Evolutionary conservation across 441 rosid genomes (phyloP).

Genomic region (Erodium moschatum): DNA sequence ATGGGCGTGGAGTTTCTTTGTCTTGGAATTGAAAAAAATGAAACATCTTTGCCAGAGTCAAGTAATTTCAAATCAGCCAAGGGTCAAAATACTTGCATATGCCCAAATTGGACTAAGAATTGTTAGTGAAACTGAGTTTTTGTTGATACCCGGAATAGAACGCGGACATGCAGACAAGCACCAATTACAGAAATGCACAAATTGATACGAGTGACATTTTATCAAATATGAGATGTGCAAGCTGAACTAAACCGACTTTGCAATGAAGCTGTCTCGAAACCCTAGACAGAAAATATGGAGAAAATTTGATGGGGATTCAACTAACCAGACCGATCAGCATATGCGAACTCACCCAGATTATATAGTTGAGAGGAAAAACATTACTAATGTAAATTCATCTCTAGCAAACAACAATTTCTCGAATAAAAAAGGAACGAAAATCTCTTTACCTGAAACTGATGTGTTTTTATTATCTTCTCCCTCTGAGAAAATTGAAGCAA

Average conservation of each 20-base stretch:
- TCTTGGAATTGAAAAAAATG: not conserved
- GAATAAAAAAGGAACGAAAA: not conserved
- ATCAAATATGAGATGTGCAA: too few relatives aligned
- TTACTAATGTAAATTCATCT: not conserved
- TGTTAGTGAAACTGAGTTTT: not conserved
- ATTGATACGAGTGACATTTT: not conserved
- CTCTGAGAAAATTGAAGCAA: not conserved
- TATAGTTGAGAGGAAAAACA: not conserved
- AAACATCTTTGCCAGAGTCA: not conserved
- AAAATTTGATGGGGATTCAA: not conserved
- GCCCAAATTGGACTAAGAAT: not conserved
- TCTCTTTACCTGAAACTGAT: not conserved
- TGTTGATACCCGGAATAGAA: not conserved
- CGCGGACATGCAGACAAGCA: not conserved
- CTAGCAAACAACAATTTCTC: not conserved
- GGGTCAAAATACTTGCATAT: not conserved
- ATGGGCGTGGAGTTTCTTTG: too few relatives aligned
- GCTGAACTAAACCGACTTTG: too few relatives aligned
- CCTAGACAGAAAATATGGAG: not conserved
- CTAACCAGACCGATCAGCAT: not conserved
- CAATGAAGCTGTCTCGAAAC: not conserved
- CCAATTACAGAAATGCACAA: not conserved
- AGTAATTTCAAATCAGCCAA: not conserved
- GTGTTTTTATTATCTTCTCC: not conserved
- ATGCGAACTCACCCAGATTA: not conserved